Evolutionary conservation across 768 basidiomycete genomes (phyloP).

Genomic region (Amanita exitialis): DNA sequence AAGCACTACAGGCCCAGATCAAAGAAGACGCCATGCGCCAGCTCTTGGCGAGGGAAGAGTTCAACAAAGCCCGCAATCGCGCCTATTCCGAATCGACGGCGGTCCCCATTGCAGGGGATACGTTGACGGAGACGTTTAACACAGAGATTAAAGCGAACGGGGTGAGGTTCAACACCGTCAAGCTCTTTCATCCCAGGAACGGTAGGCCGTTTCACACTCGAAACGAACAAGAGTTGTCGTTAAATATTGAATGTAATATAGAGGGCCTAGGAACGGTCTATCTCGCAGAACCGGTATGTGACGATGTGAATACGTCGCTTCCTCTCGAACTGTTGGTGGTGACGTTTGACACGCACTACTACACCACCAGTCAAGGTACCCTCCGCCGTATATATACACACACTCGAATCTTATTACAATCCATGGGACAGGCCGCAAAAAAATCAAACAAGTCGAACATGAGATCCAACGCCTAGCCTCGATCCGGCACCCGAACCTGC

Average conservation of each 20-base stretch:
- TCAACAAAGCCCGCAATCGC: slow-evolving; percentile 42
- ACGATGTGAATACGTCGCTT: slow-evolving; percentile 42
- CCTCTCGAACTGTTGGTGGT: slow-evolving; percentile 63
- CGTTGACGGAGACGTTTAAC: slow-evolving; percentile 52
- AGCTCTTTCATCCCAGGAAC: slow-evolving; percentile 60
- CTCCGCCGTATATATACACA: neutral
- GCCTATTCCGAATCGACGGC: slow-evolving; percentile 67
- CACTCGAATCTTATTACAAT: neutral
- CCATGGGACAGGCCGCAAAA: slow-evolving; percentile 42
- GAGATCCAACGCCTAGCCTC: slow-evolving; percentile 53
- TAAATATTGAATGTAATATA: slow-evolving; percentile 12
- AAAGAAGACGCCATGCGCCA: slow-evolving; percentile 55
- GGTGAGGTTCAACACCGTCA: slow-evolving; percentile 52
- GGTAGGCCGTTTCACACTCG: slow-evolving; percentile 27
- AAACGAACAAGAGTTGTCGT: neutral
- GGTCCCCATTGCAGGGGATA: slow-evolving; percentile 34
- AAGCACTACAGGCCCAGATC: slow-evolving; percentile 57
- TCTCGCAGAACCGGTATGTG: slow-evolving; percentile 67
- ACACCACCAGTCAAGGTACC: slow-evolving; percentile 51
- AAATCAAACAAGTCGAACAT: slow-evolving; percentile 53
- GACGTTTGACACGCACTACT: slow-evolving; percentile 60
- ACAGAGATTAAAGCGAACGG: slow-evolving; percentile 48
- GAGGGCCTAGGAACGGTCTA: slow-evolving; percentile 60
- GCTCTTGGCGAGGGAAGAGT: slow-evolving; percentile 38
- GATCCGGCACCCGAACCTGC: slow-evolving; percentile 57